Evolutionary conservation across 192 early-diverging fungal genomes (phyloP), one percentile per base, ranked within the genome.

Genomic region (Entrophospora sp.): DNA sequence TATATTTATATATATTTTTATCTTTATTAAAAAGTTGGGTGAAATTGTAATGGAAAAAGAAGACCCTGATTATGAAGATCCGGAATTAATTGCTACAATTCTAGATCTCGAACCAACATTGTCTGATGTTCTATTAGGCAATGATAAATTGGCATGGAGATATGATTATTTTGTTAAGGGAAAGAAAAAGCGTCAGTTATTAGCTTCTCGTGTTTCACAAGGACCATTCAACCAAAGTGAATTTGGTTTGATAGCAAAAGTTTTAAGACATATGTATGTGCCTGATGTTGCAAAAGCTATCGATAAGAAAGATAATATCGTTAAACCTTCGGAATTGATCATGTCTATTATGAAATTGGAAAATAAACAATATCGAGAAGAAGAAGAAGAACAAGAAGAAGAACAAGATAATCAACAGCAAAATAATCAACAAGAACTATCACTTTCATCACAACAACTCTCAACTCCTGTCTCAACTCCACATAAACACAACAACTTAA

Each of bases 141-240:
- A 63, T 13, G 61, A 63, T n/a, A 30, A 35, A 22, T 43, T 32
- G 5, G 25, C 61, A 22, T 63, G 61, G 61, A 45, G 61, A 48
- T 63, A 48, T n/a, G 4, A 46, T 2, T 1, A 46, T 48, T 63
- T 63, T 48, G 12, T 34, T 16, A 7, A 48, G 31, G 61, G 61
- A 18, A 44, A 44, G 12, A 63, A 63, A 35, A 35, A 18, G 18
- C 25, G 43, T 12, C 16, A 18, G 8, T 28, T 31, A 22, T 46
- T 63, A 22, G 61, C 61, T 20, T 9, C 18, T 34, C 45, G 22
- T 18, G 44, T 63, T 34, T 45, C 43, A 24, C 45, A 4, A 6
- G 61, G 61, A n/a, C 61, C 61, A 2, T 63, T 63, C 24, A 27
- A 14, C 3, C 22, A 48, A 2, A 48, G 18, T 18, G 43, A 63